Conservation (phyloP, 1,284 basidiomycete species). For the Fomes fomentarius region DNA sequence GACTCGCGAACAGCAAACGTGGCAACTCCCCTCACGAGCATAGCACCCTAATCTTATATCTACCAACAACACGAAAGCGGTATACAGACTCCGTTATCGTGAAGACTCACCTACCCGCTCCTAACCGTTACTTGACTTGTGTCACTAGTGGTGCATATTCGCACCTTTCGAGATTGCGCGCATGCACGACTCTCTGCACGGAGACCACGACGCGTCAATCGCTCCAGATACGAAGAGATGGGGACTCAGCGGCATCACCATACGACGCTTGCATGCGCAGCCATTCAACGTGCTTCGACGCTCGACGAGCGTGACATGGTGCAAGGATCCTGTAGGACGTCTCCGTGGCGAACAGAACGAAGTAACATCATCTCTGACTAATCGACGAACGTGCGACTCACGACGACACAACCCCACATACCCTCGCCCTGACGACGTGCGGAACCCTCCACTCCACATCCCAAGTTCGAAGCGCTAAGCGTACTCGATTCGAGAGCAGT, state of each 20-base stretch:
- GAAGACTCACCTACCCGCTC: too few relatives aligned
- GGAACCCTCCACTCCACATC: neutral
- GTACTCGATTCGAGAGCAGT: conserved; percentile 13
- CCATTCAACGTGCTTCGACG: neutral
- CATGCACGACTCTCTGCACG: too few relatives aligned
- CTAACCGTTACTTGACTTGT: too few relatives aligned
- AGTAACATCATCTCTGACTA: conserved; percentile 18
- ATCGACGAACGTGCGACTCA: conserved; percentile 33
- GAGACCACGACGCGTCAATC: conserved; percentile 1
- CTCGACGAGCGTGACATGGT: neutral
- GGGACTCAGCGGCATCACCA: neutral
- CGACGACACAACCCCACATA: conserved; percentile 27
- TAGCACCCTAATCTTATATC: too few relatives aligned
- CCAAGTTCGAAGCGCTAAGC: neutral
- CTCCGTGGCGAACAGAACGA: conserved; percentile 1
- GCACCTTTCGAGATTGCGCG: too few relatives aligned
- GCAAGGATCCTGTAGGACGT: neutral
- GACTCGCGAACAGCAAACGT: too few relatives aligned
- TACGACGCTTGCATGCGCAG: neutral
- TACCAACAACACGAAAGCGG: too few relatives aligned
- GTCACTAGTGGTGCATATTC: too few relatives aligned
- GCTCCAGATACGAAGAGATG: neutral
- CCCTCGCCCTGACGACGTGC: neutral
- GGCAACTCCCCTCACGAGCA: too few relatives aligned
- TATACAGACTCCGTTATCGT: too few relatives aligned